Evolutionary conservation across 2,329 filamentous ascomycete genomes (phyloP).

Genomic region (Reticulascus tulasneorum): DNA sequence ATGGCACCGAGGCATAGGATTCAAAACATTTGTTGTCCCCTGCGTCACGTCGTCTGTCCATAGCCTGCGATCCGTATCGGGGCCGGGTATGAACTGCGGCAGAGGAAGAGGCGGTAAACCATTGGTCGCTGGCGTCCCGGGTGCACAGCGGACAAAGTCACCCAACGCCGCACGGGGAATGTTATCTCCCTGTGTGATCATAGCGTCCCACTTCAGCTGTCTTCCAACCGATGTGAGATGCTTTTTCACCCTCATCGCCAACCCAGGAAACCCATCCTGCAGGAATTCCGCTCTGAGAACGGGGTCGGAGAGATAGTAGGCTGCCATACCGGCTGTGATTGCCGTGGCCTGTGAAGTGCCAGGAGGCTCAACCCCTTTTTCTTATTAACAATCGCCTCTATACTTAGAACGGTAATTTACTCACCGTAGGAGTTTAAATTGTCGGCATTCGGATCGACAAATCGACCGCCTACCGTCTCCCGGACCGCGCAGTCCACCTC

Average conservation of each 20-base stretch:
- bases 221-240: neutral
- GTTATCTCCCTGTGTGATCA: neutral
- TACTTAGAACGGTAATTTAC: neutral
- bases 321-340: neutral
- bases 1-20: no score
- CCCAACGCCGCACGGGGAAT: neutral
- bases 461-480: no score
- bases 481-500: neutral
- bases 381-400: no score
- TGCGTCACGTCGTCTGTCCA: neutral
- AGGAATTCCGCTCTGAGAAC: neutral
- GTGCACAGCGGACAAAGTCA: neutral
- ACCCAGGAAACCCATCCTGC: neutral
- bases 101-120: neutral
- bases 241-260: neutral
- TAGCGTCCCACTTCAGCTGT: neutral
- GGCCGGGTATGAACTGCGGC: neutral
- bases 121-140: neutral
- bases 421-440: no score
- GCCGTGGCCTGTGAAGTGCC: neutral
- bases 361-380: neutral
- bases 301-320: neutral
- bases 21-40: neutral
- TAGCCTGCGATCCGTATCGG: neutral
- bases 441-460: no score